A percentile compares a stretch with the other conserved stretches of the same genome.
Conservation (phyloP, 306 rosid species). For the Malus asiatica region DNA sequence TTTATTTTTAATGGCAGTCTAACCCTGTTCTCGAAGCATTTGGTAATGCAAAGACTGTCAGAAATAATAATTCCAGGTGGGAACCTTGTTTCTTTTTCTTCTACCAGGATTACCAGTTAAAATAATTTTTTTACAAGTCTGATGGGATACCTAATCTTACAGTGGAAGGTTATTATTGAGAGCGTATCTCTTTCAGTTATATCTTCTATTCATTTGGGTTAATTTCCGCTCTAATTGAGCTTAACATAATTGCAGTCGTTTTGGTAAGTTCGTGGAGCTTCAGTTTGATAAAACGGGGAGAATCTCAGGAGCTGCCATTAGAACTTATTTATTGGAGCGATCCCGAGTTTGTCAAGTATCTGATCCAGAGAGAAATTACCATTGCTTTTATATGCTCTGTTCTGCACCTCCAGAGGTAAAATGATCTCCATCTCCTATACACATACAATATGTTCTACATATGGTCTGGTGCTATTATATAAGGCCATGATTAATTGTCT, state of each 20-base stretch:
- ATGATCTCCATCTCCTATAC: not conserved
- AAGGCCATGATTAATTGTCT: not conserved
- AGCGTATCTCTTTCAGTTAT: not conserved
- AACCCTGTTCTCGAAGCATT: conserved; percentile 98
- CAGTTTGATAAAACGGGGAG: conserved; percentile 76
- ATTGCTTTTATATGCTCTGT: conserved; percentile 98
- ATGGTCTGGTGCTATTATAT: not conserved
- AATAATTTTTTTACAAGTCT: not conserved
- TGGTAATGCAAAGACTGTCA: conserved; percentile 91
- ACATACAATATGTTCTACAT: not conserved
- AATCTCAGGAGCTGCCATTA: conserved; percentile 98
- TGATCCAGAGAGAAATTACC: conserved; percentile 96
- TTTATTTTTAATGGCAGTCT: conserved; percentile 45
- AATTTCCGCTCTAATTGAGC: conserved; percentile 29
- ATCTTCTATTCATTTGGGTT: conserved; percentile 8
- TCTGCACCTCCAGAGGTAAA: conserved; percentile 81
- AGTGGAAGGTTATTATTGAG: not conserved
- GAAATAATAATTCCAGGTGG: conserved; percentile 94
- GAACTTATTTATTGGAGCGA: conserved; percentile 82
- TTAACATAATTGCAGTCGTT: conserved; percentile 69
- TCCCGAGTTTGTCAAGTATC: conserved; percentile 98
- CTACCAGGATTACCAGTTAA: not conserved
- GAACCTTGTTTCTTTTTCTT: conserved; percentile 9
- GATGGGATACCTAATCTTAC: not conserved
- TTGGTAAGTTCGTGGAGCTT: conserved; percentile 98